Evolutionary conservation across 352 stramenopile species (phyloP).

Genomic region (Blastocystis sp.): DNA sequence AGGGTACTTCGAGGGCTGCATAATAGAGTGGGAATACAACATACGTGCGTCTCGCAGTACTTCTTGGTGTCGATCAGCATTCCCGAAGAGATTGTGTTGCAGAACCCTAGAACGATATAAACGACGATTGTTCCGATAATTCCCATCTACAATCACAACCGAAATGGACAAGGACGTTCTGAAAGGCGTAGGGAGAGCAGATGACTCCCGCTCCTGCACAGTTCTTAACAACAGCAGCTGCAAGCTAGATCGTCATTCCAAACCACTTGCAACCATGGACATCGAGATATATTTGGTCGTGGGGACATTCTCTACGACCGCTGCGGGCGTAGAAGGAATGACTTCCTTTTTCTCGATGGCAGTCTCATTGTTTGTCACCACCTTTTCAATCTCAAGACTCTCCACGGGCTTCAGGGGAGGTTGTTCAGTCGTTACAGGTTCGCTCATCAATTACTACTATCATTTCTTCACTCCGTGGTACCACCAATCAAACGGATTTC

Average conservation of each 20-base stretch:
- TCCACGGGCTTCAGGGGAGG: neutral
- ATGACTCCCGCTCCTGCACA: slow-evolving; percentile 32
- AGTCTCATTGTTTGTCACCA: slow-evolving; percentile 7
- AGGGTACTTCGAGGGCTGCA: slow-evolving; percentile 38
- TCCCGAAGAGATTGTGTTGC: neutral
- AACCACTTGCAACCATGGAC: neutral
- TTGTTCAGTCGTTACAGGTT: neutral
- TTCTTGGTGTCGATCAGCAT: neutral
- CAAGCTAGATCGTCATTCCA: neutral
- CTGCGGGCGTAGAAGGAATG: neutral
- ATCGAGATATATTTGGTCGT: neutral
- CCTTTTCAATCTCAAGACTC: slow-evolving; percentile 51
- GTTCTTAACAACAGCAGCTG: slow-evolving; percentile 3
- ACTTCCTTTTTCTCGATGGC: slow-evolving; percentile 15
- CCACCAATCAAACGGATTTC: neutral
- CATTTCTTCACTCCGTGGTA: neutral
- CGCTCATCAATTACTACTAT: neutral
- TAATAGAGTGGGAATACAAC: too few relatives aligned
- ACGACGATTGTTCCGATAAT: slow-evolving; percentile 12
- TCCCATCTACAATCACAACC: slow-evolving; percentile 13
- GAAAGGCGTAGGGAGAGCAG: slow-evolving; percentile 35
- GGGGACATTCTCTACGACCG: neutral
- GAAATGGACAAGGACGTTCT: neutral
- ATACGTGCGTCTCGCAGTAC: neutral
- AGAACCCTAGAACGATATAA: neutral